phyloP scores from a whole-genome alignment of 805 yeast genomes.

The Kodamaea kaohsiungensis region DNA sequence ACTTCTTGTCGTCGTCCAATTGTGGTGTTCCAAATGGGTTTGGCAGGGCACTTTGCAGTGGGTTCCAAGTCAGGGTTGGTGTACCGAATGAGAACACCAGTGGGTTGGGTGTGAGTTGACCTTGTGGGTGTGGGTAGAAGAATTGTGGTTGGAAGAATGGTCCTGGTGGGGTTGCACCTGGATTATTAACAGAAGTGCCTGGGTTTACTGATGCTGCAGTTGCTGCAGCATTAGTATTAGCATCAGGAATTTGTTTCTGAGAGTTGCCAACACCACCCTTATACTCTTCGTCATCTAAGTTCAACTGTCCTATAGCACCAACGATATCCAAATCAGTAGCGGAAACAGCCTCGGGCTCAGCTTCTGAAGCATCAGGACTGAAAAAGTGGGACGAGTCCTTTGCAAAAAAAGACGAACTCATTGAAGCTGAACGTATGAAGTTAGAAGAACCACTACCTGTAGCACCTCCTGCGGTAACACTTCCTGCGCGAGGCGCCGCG shows the following conservation, averaged over 20 bases:
- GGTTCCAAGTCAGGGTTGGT: constrained; percentile 14
- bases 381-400: constrained; percentile 3
- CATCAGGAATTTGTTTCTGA: background rate
- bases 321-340: constrained; percentile 42
- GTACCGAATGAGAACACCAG: constrained; percentile 14
- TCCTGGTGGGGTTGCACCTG: constrained; percentile 3
- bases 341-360: constrained; percentile 4
- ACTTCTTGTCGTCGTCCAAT: constrained; percentile 5
- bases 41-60: constrained; percentile 8
- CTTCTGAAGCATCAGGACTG: constrained; percentile 1
- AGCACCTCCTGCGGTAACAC: background rate
- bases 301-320: constrained; percentile 48
- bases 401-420: constrained; percentile 5
- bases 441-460: background rate
- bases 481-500: background rate
- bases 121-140: constrained; percentile 19
- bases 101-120: constrained; percentile 33
- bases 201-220: background rate
- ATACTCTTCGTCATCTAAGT: constrained; percentile 41
- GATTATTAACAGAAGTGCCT: constrained; percentile 6
- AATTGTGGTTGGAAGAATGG: background rate
- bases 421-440: constrained; percentile 6
- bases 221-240: background rate
- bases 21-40: background rate
- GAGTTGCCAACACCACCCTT: background rate